Conservation (phyloP, 2,329 filamentous ascomycete species). For the Ophiostoma ips region DNA sequence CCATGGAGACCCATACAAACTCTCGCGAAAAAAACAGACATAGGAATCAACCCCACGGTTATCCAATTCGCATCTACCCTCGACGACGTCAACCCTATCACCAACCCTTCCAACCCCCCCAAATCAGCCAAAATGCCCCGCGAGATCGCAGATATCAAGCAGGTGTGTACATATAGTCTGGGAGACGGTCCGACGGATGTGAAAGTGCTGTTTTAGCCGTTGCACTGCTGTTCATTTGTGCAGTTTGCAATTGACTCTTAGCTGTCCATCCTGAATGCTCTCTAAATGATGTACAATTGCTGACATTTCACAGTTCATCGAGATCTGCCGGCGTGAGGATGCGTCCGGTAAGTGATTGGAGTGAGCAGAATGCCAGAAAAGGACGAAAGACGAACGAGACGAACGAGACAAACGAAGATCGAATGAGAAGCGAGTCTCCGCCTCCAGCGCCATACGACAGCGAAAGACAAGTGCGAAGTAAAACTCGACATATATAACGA, state of each 20-base stretch:
- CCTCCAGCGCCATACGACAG: too few species aligned
- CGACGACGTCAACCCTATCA: slow-evolving; percentile 14
- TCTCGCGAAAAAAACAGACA: slow-evolving; percentile 3
- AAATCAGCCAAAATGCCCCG: slow-evolving; percentile 73
- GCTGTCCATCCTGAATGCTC: background rate
- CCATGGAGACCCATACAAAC: background rate
- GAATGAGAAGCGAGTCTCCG: too few species aligned
- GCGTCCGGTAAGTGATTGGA: slow-evolving; percentile 71
- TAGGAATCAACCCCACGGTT: slow-evolving; percentile 4
- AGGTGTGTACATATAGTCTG: slow-evolving; percentile 30
- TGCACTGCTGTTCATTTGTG: too few species aligned
- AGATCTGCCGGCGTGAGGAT: slow-evolving; percentile 99
- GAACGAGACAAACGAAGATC: too few species aligned
- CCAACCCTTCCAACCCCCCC: slow-evolving; percentile 14
- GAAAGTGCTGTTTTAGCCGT: background rate
- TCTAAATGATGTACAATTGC: slow-evolving; percentile 1
- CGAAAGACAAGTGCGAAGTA: too few species aligned
- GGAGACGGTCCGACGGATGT: too few species aligned
- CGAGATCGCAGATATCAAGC: slow-evolving; percentile 97
- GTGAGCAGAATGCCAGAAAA: background rate
- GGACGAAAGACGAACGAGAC: background rate
- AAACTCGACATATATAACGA: too few species aligned
- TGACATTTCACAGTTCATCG: slow-evolving; percentile 62
- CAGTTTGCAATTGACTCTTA: background rate
- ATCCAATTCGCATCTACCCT: slow-evolving; percentile 8